Conservation (phyloP, 257 asterid genomes). For the Capsicum rhomboideum region DNA sequence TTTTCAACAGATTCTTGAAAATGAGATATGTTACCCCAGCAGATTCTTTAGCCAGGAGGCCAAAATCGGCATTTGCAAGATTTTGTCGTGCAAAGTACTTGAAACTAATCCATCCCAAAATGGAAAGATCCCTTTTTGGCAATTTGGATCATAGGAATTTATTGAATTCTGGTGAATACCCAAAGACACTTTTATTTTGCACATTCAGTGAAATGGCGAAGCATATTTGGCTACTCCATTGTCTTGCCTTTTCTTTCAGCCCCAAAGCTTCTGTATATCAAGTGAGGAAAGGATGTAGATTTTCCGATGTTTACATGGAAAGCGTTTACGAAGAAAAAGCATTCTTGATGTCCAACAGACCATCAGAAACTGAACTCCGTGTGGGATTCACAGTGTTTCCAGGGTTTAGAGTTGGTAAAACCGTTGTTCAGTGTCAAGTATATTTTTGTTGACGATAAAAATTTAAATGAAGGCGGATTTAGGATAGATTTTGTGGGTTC, state of each 20-base stretch:
- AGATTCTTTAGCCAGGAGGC: conserved; percentile 58
- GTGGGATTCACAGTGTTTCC: conserved; percentile 69
- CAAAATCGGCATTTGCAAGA: conserved; percentile 49
- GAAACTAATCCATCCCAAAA: conserved; percentile 42
- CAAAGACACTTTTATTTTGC: conserved; percentile 47
- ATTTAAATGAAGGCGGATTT: neutral
- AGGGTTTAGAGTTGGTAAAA: conserved; percentile 37
- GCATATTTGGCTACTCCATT: conserved; percentile 67
- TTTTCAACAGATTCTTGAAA: conserved; percentile 40
- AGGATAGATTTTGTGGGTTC: too few species aligned
- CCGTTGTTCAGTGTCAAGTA: conserved; percentile 38
- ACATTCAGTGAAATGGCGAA: conserved; percentile 69
- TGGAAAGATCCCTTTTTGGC: conserved; percentile 59
- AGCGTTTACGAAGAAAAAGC: conserved; percentile 46
- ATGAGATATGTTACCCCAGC: conserved; percentile 30
- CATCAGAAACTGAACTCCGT: conserved; percentile 24
- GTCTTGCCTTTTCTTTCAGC: conserved; percentile 50
- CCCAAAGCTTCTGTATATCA: conserved; percentile 44
- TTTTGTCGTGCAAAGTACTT: conserved; percentile 46
- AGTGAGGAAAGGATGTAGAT: conserved; percentile 37
- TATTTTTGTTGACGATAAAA: conserved; percentile 20
- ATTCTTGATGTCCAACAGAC: conserved; percentile 17
- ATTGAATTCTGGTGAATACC: conserved; percentile 39
- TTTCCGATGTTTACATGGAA: conserved; percentile 75
- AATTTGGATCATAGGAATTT: conserved; percentile 30